Evolutionary conservation across 2,329 filamentous ascomycete species (phyloP).

Genomic region (Ambrosiella xylebori): DNA sequence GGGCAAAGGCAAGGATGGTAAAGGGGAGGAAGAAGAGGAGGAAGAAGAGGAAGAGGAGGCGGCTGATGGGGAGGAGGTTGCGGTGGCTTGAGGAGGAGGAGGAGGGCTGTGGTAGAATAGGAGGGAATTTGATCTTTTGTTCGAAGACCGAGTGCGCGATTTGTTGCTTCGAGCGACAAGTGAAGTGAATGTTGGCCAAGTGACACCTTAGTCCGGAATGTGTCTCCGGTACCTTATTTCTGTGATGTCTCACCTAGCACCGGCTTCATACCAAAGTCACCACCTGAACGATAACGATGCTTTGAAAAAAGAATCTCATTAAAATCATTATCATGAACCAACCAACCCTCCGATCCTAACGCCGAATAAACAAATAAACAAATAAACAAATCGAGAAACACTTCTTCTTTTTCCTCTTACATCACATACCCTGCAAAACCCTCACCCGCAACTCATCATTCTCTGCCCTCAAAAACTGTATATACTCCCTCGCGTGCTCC

Average conservation of each 20-base stretch:
- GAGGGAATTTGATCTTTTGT: background rate
- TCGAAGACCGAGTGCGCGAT: background rate
- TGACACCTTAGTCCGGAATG: no score
- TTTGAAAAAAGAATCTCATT: no score
- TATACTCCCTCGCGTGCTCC: constrained; percentile 27
- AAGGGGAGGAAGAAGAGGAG: constrained; percentile 11
- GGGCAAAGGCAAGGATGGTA: constrained; percentile 16
- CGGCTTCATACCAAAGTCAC: no score
- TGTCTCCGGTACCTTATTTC: no score
- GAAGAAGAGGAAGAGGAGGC: constrained; percentile 15
- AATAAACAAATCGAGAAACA: no score
- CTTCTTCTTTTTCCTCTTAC: background rate
- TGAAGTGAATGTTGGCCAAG: no score
- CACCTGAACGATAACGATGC: no score
- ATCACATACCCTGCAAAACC: background rate
- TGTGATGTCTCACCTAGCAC: no score
- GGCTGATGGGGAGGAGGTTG: constrained; percentile 14
- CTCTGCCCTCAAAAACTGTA: constrained; percentile 24
- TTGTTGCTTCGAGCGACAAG: no score
- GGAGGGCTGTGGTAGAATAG: background rate
- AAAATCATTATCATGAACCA: no score
- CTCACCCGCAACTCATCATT: background rate
- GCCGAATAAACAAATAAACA: no score
- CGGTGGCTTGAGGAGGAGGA: background rate
- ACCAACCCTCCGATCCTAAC: no score